phyloP scores from a whole-genome alignment of 2,329 filamentous ascomycete species.

The Paecilomyces fulvus region DNA sequence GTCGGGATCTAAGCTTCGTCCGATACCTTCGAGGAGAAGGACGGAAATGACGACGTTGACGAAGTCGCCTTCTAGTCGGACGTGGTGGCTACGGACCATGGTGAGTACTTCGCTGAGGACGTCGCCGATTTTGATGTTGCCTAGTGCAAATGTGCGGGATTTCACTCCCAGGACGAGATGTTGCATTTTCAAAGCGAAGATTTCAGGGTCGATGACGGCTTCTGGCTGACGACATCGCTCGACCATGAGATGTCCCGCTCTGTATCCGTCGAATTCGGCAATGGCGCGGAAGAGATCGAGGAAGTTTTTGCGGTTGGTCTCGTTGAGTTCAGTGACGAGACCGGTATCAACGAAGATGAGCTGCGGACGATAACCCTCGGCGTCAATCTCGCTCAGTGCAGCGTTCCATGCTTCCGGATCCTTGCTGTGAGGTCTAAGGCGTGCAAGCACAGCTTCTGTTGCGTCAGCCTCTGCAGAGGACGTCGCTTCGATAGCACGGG shows the following conservation, averaged over 20 bases:
- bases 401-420: conserved; percentile 63
- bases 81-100: conserved; percentile 90
- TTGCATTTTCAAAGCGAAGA: conserved; percentile 95
- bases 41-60: conserved; percentile 98
- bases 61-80: conserved; percentile 91
- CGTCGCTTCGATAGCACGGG: conserved; percentile 32
- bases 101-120: conserved; percentile 80
- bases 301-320: conserved; percentile 79
- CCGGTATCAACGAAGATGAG: conserved; percentile 97
- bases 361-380: conserved; percentile 84
- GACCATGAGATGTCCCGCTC: conserved; percentile 90
- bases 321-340: conserved; percentile 86
- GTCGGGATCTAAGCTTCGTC: conserved; percentile 73
- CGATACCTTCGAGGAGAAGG: conserved; percentile 86
- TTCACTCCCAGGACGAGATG: conserved; percentile 89
- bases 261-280: conserved; percentile 94
- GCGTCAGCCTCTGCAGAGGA: conserved; percentile 58
- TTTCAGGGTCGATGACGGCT: conserved; percentile 76
- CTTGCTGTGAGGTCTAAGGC: conserved; percentile 65
- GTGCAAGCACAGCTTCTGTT: conserved; percentile 75
- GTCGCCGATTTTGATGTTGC: conserved; percentile 93
- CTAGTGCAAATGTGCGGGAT: conserved; percentile 78
- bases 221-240: conserved; percentile 89
- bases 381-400: conserved; percentile 68
- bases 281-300: conserved; percentile 91